A percentile compares a stretch with the other conserved stretches of the same genome.
Evolutionary conservation across 257 asterid species (phyloP).

Genomic region (Solanum gracilifrons): DNA sequence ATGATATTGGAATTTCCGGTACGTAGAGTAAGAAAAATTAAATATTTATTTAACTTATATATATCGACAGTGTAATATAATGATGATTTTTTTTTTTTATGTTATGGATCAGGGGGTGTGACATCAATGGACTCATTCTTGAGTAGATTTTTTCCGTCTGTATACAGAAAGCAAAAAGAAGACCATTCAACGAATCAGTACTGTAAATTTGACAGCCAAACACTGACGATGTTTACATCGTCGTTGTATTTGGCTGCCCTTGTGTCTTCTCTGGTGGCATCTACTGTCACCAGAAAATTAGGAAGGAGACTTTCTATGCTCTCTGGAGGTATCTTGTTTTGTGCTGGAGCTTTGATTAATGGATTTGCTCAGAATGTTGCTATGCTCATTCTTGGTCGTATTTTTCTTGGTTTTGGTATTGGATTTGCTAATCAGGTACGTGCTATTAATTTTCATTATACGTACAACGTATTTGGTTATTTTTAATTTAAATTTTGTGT

Average conservation of each 20-base stretch:
- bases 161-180: constrained; percentile 32
- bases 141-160: constrained; percentile 52
- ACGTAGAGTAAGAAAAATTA: background rate
- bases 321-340: constrained; percentile 60
- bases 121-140: constrained; percentile 76
- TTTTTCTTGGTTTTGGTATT: constrained; percentile 73
- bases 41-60: background rate
- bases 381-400: constrained; percentile 77
- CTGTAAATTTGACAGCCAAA: constrained; percentile 69
- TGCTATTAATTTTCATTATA: too few species aligned
- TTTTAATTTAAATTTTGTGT: background rate
- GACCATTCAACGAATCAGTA: constrained; percentile 54
- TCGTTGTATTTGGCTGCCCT: constrained; percentile 83
- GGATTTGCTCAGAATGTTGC: constrained; percentile 50
- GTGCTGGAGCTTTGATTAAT: constrained; percentile 65
- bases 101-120: constrained; percentile 54
- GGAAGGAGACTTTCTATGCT: constrained; percentile 76
- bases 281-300: constrained; percentile 44
- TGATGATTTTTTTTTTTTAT: background rate
- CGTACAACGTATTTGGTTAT: background rate
- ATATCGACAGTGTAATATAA: background rate
- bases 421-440: constrained; percentile 88
- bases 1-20: constrained; percentile 90
- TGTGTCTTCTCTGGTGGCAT: constrained; percentile 51
- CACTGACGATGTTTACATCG: constrained; percentile 71